Base-by-base conservation (phyloP, 2,329 filamentous ascomycete genomes). In the Hypoxylon sp. region DNA sequence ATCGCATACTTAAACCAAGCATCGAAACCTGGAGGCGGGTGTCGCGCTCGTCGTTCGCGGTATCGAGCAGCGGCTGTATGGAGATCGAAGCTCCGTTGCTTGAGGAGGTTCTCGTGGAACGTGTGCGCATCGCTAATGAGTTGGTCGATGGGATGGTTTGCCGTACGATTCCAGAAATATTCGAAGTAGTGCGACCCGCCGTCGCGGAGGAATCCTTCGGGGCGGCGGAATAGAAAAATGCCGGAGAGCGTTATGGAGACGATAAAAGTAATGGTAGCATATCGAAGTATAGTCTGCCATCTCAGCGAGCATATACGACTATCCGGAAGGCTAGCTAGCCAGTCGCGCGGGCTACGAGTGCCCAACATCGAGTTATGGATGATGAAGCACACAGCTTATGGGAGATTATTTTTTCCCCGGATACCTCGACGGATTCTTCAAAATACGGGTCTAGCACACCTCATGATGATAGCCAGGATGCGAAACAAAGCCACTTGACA, bases 1-100 rank as follows among this genome's bases (percentile, higher is more conserved):
- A 79, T 72, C 5, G 88, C 88, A 62, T 86, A 87, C 33, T 81
- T 78, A 71, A 87, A 84, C 88, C 89, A 91, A 51, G 83, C 79
- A 67, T 88, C 84, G 73, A 91, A 91, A n/a, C 86, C 87, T 0
- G 88, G 89, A 3, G 89, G 89, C 1, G 88, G 89, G 72, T 90
- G 87, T 24, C 88, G 83, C 22, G 87, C 87, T 67, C 88, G 83
- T 52, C 84, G 83, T 26, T 79, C 76, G 63, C 88, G 84, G 74
- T 91, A 91, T 22, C 83, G 84, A 3, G 81, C 79, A 0, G 89
- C 87, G 4, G 87, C 86, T 13, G 84, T 81, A 9, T 80, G 77
- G 55, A 91, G 78, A 14, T 83, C 82, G 63, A 78, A 78, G 35
- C 86, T 87, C 66, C 84, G 81, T 35, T 81, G 80, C 13, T 79